A percentile compares a stretch with the other conserved stretches of the same genome.
phyloP scores from a whole-genome alignment of 495 filamentous ascomycete genomes.

The Aspergillus homomorphus region DNA sequence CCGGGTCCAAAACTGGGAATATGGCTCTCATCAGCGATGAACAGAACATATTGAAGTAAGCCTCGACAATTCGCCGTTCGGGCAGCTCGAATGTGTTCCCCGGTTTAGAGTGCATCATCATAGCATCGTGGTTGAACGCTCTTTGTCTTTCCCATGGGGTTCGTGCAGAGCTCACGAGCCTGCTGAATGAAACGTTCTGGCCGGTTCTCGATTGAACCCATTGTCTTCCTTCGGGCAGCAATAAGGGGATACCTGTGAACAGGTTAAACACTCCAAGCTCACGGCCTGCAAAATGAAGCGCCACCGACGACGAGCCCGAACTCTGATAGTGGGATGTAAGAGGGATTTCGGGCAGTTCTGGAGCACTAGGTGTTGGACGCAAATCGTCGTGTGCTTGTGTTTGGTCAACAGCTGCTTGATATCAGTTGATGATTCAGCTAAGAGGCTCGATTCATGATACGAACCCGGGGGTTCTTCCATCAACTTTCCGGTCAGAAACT shows the following conservation, averaged over 20 bases:
- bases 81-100: constrained; percentile 31
- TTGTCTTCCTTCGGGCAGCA: constrained; percentile 42
- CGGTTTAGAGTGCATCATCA: constrained; percentile 25
- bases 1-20: constrained; percentile 42
- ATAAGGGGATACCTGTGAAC: constrained; percentile 45
- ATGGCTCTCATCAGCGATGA: constrained; percentile 35
- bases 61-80: constrained; percentile 18
- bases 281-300: constrained; percentile 48
- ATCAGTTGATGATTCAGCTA: neutral
- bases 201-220: constrained; percentile 49
- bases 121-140: constrained; percentile 21
- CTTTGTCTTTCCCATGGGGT: constrained; percentile 37
- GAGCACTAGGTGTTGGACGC: neutral
- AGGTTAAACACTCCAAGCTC: constrained; percentile 46
- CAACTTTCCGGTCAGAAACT: constrained; percentile 35
- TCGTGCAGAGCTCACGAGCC: constrained; percentile 27
- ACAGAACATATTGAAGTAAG: constrained; percentile 25
- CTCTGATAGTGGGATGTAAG: constrained; percentile 11
- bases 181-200: constrained; percentile 36
- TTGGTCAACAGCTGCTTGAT: constrained; percentile 1
- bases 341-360: neutral
- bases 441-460: neutral
- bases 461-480: constrained; percentile 27
- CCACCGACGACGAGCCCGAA: constrained; percentile 31
- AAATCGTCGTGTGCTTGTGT: neutral